Evolutionary conservation across 2,329 filamentous ascomycete genomes (phyloP), one percentile per base, ranked within the genome.

Genomic region (Trichoderma aggressivum): DNA sequence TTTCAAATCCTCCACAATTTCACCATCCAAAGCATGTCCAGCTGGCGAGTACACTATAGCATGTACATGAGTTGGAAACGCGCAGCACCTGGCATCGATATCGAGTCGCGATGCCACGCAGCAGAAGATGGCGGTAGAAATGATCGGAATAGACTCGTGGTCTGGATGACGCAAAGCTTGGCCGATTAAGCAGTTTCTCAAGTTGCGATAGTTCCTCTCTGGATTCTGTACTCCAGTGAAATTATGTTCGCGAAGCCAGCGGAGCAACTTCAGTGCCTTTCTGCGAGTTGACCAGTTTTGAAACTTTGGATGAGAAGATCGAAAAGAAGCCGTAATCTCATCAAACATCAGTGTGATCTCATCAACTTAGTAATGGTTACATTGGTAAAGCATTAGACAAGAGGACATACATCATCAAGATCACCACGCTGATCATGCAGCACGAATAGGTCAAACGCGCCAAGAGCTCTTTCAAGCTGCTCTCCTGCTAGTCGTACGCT

Each of bases 391-490:
- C 39, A 36, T 60, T 11, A 24, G 26, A 34, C 28, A 56, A 61
- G 64, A 47, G 14, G 30, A 76, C 86, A 71, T 81, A 91, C 91
- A 82, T 94, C 89, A 70, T 92, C 86, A 65, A 95, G 81, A 77
- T 97, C 94, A n/a, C 91, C 90, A 34, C 86, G 85, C 21, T 89
- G 87, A 69, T 91, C 91, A 74, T 91, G 89, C 32, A 95, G 84
- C 59, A 97, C 89, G 80, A 98, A 98, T 81, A 98, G 87, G 80
- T 98, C 96, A 79, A 97, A 97, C 16, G 91, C 92, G 24, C 90
- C 92, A 18, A 98, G 83, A 1, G 91, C 91, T 71, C 88, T 87
- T 78, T 97, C 94, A 24, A 97, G 81, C 74, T 68, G 79, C 74
- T 70, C 75, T 73, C 74, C 82, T 78, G 75, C 82, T 92, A 72